phyloP scores from a whole-genome alignment of 1,284 basidiomycete genomes.

The Xanthoconium separans region DNA sequence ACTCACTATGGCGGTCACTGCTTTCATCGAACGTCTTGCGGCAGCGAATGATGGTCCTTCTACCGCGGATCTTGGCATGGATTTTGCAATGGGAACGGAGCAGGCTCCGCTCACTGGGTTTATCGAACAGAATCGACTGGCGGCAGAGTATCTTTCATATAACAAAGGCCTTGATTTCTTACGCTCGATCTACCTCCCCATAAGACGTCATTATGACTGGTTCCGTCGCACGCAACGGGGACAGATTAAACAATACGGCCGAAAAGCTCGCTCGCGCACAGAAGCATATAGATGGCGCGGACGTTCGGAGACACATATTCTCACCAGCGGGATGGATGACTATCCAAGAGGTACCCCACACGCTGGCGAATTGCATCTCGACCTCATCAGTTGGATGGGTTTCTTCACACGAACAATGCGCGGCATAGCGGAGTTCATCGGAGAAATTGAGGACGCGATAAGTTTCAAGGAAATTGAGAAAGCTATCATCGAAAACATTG shows the following conservation, averaged over 20 bases:
- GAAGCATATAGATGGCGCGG: constrained; percentile 96
- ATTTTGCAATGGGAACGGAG: constrained; percentile 45
- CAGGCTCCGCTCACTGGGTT: constrained; percentile 47
- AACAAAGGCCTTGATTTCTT: constrained; percentile 69
- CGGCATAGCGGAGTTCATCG: constrained; percentile 80
- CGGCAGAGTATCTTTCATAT: constrained; percentile 55
- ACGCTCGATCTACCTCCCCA: constrained; percentile 75
- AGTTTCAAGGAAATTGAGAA: constrained; percentile 77
- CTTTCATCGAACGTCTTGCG: constrained; percentile 79
- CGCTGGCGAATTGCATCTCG: constrained; percentile 88
- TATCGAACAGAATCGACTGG: constrained; percentile 23
- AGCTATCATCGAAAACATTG: constrained; percentile 82
- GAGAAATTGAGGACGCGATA: constrained; percentile 75
- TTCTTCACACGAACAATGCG: constrained; percentile 90
- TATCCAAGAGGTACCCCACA: constrained; percentile 89
- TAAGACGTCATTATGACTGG: constrained; percentile 93
- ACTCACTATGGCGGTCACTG: constrained; percentile 85
- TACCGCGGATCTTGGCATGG: constrained; percentile 63
- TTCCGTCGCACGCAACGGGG: constrained; percentile 92
- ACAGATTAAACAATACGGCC: constrained; percentile 87
- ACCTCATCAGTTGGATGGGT: constrained; percentile 94
- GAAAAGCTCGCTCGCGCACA: constrained; percentile 76
- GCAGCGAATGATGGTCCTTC: constrained; percentile 44
- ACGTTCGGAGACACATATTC: constrained; percentile 80
- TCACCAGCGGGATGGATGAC: constrained; percentile 95